A percentile compares a stretch with the other conserved stretches of the same genome.
These are phyloP conservation scores for Zygosaccharomyces lentus DNA, from an alignment of 805 yeast species.

Conservation along the genomic window DNA sequence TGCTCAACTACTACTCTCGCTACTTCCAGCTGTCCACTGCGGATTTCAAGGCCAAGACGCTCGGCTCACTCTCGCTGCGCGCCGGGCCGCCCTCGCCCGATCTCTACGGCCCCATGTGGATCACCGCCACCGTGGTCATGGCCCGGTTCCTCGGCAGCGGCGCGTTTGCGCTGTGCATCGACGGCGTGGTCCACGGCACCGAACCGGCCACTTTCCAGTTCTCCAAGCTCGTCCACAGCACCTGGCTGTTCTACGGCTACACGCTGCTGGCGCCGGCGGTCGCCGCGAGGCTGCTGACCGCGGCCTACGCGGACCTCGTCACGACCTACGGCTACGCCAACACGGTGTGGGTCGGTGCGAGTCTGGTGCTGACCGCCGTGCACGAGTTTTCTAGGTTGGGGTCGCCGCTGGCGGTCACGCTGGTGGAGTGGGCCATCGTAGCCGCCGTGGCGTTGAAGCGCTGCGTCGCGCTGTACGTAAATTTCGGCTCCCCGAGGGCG, in stretches of 20 bases:
- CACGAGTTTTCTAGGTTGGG: constrained; percentile 2
- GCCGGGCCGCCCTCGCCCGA: constrained; percentile 43
- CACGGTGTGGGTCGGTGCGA: constrained; percentile 77
- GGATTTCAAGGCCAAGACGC: constrained; percentile 12
- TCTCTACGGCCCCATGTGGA: constrained; percentile 87
- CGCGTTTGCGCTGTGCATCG: constrained; percentile 58
- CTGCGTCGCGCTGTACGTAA: constrained; percentile 7
- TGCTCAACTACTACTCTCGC: constrained; percentile 26
- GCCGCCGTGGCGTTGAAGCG: constrained; percentile 12
- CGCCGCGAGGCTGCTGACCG: constrained; percentile 14
- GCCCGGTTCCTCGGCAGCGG: constrained; percentile 73
- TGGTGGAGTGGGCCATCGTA: constrained; percentile 13
- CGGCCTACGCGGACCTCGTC: constrained; percentile 54
- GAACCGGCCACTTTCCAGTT: constrained; percentile 48
- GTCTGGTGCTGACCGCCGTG: constrained; percentile 9
- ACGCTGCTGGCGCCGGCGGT: constrained; percentile 59
- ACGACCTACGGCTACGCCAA: constrained; percentile 84
- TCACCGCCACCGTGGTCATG: constrained; percentile 75
- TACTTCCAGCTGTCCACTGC: constrained; percentile 22
- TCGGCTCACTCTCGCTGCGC: constrained; percentile 5
- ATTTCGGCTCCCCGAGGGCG: constrained; percentile 1
- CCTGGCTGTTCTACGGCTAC: constrained; percentile 72
- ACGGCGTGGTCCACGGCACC: constrained; percentile 42
- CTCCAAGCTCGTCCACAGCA: constrained; percentile 59
- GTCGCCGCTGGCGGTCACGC: neutral